These are phyloP conservation scores for Aspergillus ochraceus DNA, from an alignment of 2,329 filamentous ascomycete genomes.

Conservation along the genomic window DNA sequence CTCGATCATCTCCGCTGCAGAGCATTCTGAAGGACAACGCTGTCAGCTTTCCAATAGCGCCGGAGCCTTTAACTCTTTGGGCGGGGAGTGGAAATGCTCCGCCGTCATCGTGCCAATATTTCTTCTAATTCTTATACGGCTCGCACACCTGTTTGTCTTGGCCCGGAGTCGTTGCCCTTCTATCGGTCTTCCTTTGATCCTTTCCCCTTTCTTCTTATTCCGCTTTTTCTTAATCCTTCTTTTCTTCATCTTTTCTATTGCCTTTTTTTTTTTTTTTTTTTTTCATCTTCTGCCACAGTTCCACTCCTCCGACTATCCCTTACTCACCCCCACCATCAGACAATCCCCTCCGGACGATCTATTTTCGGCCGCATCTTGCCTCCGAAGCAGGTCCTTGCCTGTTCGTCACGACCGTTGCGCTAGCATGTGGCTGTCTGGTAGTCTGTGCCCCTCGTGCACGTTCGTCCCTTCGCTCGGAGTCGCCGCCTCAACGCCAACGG, in stretches of 20 bases:
- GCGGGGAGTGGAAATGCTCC: conserved; percentile 12
- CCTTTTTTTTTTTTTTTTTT: background rate
- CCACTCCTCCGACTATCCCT: background rate
- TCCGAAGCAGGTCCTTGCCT: background rate
- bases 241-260: too few relatives aligned
- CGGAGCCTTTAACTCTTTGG: conserved; percentile 18
- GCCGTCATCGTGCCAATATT: conserved; percentile 12
- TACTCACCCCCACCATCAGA: background rate
- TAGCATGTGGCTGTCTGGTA: background rate
- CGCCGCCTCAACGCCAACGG: background rate
- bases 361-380: background rate
- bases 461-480: background rate
- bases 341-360: background rate
- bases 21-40: conserved; percentile 6
- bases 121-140: background rate
- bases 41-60: conserved; percentile 25
- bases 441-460: background rate
- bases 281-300: background rate
- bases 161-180: background rate
- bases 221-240: too few relatives aligned
- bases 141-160: background rate
- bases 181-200: background rate
- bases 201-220: too few relatives aligned
- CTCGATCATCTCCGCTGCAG: conserved; percentile 3
- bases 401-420: background rate